Evolutionary conservation across 2,329 filamentous ascomycete species (phyloP), one percentile per base, ranked within the genome.

Genomic region (Cyphellophora europaea): DNA sequence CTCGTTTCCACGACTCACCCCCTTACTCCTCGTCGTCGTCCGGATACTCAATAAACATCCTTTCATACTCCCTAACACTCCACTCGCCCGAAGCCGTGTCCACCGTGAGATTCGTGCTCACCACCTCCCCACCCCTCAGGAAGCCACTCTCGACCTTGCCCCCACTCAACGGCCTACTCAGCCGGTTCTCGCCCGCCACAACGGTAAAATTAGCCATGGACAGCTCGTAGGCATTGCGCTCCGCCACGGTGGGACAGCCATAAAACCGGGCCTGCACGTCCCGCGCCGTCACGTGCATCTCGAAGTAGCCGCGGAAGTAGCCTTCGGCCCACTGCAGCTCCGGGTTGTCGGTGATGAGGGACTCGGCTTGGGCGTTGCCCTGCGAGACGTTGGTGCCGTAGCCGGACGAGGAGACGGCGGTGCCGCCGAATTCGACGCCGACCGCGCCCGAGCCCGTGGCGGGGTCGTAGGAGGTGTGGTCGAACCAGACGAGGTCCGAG

Each of bases 291-390:
- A 82, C 61, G 32, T 70, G 66, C 27, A 85, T 59, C 50, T 80
- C 71, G 46, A 76, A 84, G 58, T 86, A 86, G 1, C 81, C 82
- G 12, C 80, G 68, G 55, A 84, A 86, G 53, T 81, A 85, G 5
- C 77, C 55, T 38, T 85, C 80, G 47, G 79, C 73, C 81, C 79
- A 86, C 49, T 82, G 76, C 30, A 86, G 61, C 53, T 81, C 77
- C 1, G 62, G 58, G 54, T 82, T 85, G 14, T 65, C 57, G 28
- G 51, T 51, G 43, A 66, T 60, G 19, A 71, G 58, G 44, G 51
- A 54, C 48, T 63, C 45, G 32, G 62, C 59, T 42, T 76, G 67
- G 2, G 73, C 72, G 1, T 55, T 53, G 0, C 57, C 58, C 30
- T 77, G 63, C 3, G 67, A 67, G 37, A 76, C 74, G 51, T 72